These are phyloP conservation scores for Aureobasidium sp. DNA, from an alignment of 2,329 filamentous ascomycete species.

Conservation along the genomic window DNA sequence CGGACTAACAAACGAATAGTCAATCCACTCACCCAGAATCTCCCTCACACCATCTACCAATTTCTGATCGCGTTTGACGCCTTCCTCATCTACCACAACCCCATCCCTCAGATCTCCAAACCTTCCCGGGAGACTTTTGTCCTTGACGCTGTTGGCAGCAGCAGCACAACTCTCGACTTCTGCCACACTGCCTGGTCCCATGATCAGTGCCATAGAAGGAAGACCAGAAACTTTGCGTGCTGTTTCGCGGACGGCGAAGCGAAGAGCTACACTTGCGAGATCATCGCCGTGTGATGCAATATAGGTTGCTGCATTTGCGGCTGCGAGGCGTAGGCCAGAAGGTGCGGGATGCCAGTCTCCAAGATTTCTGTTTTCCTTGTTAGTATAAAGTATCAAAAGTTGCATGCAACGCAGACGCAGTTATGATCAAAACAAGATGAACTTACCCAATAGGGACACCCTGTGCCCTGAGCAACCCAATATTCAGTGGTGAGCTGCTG, in stretches of 20 bases:
- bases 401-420: background rate
- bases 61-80: background rate
- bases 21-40: constrained; percentile 15
- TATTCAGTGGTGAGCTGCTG: constrained; percentile 12
- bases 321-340: background rate
- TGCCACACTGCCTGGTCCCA: constrained; percentile 10
- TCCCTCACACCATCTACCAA: constrained; percentile 8
- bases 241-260: constrained; percentile 9
- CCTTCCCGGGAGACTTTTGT: background rate
- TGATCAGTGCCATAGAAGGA: background rate
- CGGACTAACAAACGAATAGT: constrained; percentile 13
- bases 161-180: constrained; percentile 4
- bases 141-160: constrained; percentile 8
- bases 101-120: constrained; percentile 2
- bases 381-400: background rate
- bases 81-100: background rate
- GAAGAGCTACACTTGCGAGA: constrained; percentile 13
- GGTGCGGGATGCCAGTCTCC: constrained; percentile 18
- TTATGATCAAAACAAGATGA: background rate
- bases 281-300: background rate
- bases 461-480: constrained; percentile 14
- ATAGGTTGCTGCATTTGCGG: background rate
- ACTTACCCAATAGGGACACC: constrained; percentile 16
- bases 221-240: background rate
- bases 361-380: background rate